These are phyloP conservation scores for Fusarium sp. DNA, from an alignment of 2,329 filamentous ascomycete species.

Conservation along the genomic window DNA sequence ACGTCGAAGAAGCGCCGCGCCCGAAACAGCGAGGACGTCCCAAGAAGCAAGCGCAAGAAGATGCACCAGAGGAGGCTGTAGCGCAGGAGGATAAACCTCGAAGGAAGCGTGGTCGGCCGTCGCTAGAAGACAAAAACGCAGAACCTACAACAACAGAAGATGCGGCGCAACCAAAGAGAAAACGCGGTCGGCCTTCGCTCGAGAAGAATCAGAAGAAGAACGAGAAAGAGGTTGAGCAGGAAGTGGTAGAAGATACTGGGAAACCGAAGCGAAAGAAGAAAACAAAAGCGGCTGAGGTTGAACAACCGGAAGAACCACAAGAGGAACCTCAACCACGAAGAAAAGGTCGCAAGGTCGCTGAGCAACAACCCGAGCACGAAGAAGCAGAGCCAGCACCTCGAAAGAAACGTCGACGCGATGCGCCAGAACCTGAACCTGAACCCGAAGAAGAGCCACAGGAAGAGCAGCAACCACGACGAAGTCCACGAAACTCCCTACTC, in stretches of 20 bases:
- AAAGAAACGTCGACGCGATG: slow-evolving; percentile 33
- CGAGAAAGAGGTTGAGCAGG: slow-evolving; percentile 10
- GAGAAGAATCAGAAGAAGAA: slow-evolving; percentile 20
- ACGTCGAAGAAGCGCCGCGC: slow-evolving; percentile 47
- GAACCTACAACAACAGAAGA: slow-evolving; percentile 25
- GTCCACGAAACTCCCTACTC: slow-evolving; percentile 41
- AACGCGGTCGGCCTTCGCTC: slow-evolving; percentile 55
- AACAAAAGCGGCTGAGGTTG: slow-evolving; percentile 24
- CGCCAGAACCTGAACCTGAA: slow-evolving; percentile 2
- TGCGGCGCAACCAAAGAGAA: slow-evolving; percentile 52
- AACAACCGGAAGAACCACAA: background rate
- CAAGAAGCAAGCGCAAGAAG: slow-evolving; percentile 16
- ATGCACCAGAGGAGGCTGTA: slow-evolving; percentile 20
- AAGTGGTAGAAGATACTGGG: slow-evolving; percentile 21
- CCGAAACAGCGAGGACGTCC: slow-evolving; percentile 42
- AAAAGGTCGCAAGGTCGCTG: slow-evolving; percentile 21
- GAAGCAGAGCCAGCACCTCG: slow-evolving; percentile 26
- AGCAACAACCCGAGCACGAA: slow-evolving; percentile 24
- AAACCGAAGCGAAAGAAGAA: slow-evolving; percentile 37
- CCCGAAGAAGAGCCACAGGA: slow-evolving; percentile 5
- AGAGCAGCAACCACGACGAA: slow-evolving; percentile 27
- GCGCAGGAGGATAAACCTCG: slow-evolving; percentile 27
- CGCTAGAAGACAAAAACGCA: slow-evolving; percentile 35
- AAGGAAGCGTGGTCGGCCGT: slow-evolving; percentile 52
- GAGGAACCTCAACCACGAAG: slow-evolving; percentile 32